Base-by-base conservation (phyloP, 1,284 basidiomycete species). In the Tremellales sp. region DNA sequence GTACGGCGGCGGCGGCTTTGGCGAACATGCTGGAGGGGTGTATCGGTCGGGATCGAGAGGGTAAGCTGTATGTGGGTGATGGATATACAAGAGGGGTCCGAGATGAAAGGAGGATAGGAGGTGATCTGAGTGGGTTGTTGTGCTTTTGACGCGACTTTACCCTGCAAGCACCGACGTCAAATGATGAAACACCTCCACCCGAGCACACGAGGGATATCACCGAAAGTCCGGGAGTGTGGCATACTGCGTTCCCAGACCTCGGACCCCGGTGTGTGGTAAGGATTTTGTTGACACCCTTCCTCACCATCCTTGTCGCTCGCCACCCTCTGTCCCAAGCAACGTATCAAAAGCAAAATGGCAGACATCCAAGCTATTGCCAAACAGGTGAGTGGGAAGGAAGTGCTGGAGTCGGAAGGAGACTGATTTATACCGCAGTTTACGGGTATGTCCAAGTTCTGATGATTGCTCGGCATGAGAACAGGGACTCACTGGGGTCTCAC, bases 341-440 rank as follows among this genome's bases (percentile, higher is more conserved):
- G 18, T 36, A 36, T 19, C 21, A n/a, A n/a, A n/a, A n/a, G n/a
- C 48, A 58, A 27, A 45, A 87, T 87, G 86, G 80, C 81, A 50
- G 85, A 90, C 73, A 79, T 85, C 66, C 78, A 80, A 64, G 58
- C 71, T 26, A 74, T 78, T 54, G 75, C 75, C 18, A 65, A 69
- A 57, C 71, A 70, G 59, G 68, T 68, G 46, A 37, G 68, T 43
- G 14, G n/a, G 9, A 8, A 28, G 10, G 18, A 16, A 25, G 27
- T 31, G 13, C 19, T 4, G 26, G 4, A 40, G n/a, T 14, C 40
- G 18, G 70, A 18, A 25, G 14, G 85, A 60, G 82, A 81, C 14
- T 27, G 7, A 14, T 1, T 18, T 28, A 43, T 51, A 38, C 50
- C 39, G 75, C 69, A 81, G 29, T 91, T 81, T 59, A 67, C 64